Base-by-base conservation (phyloP, 1,139 yeast genomes). In the Spathaspora sp. region DNA sequence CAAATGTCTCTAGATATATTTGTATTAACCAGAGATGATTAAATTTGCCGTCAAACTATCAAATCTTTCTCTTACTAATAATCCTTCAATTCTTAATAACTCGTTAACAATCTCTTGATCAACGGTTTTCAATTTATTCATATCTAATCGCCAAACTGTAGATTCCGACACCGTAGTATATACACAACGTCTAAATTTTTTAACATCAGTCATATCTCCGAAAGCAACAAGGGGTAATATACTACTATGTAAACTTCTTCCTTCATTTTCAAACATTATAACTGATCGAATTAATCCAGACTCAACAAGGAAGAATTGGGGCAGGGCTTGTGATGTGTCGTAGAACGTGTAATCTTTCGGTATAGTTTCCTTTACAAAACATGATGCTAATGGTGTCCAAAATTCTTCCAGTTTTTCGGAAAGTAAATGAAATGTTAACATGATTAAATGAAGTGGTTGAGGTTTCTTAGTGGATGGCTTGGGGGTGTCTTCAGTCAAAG, bases 221-320 rank as follows among this genome's bases (percentile, higher is more conserved):
- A 90, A 88, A 4, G 95, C 84, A 0, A 97, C 90, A 52, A 90
- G 82, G n/a, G 97, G 95, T 29, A 93, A 76, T 47, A 91, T 80
- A 15, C 89, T 84, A 51, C 93, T 93, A 47, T 78, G 80, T 33
- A 91, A 75, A 39, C 78, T 80, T 3, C 87, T 78, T 54, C 76
- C 76, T 54, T 77, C 74, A 55, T 75, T 63, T 51, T 76, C 74
- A 74, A 81, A 58, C 68, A 74, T 65, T 71, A 84, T 52, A 60
- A 68, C 79, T 2, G 89, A 82, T 38, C 86, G 78, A 39, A 93
- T 72, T 37, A 89, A 73, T 0, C 99, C 99, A 1, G 83, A 73
- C 57, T 91, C 97, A 16, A 93, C 84, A 16, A 88, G 63, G 59
- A 86, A 86, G 52, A 91, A 82, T 10, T 71, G 70, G 23, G 74